phyloP scores from a whole-genome alignment of 176 grass and related monocot species.

The Musa acuminata region DNA sequence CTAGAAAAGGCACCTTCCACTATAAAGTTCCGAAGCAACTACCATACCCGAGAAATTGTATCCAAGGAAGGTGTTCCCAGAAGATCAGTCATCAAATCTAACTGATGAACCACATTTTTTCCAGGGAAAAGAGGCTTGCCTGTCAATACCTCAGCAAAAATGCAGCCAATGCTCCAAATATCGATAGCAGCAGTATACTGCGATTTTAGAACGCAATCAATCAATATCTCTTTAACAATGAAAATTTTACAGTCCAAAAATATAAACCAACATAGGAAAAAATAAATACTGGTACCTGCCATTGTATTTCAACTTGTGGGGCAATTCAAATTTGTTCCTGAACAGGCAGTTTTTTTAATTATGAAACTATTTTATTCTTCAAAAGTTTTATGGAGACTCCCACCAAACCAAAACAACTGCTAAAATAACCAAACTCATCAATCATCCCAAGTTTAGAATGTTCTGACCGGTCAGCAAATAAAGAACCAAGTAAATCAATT shows the following conservation, averaged over 20 bases:
- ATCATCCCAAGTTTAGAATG: background rate
- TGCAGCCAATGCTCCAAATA: slow-evolving; percentile 99
- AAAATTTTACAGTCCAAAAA: background rate
- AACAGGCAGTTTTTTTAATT: slow-evolving; percentile 19
- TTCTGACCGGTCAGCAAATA: background rate
- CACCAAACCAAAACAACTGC: background rate
- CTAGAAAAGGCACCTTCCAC: background rate
- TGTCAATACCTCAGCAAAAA: slow-evolving; percentile 88
- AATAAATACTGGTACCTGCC: slow-evolving; percentile 12
- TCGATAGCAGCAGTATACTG: slow-evolving; percentile 90
- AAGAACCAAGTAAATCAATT: background rate
- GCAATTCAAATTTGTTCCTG: slow-evolving; percentile 13
- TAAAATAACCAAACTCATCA: background rate
- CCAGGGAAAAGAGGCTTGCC: slow-evolving; percentile 97
- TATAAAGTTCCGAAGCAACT: background rate
- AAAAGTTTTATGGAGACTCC: background rate
- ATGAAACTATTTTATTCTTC: background rate
- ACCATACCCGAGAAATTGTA: slow-evolving; percentile 61
- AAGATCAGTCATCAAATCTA: slow-evolving; percentile 98
- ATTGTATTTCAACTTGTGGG: slow-evolving; percentile 20
- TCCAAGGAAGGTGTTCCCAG: slow-evolving; percentile 65
- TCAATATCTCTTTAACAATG: background rate
- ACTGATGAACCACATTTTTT: slow-evolving; percentile 98
- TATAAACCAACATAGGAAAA: slow-evolving; percentile 9
- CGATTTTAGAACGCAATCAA: background rate